Conservation (phyloP, 768 basidiomycete genomes). For the Cystofilobasidium ferigula region DNA sequence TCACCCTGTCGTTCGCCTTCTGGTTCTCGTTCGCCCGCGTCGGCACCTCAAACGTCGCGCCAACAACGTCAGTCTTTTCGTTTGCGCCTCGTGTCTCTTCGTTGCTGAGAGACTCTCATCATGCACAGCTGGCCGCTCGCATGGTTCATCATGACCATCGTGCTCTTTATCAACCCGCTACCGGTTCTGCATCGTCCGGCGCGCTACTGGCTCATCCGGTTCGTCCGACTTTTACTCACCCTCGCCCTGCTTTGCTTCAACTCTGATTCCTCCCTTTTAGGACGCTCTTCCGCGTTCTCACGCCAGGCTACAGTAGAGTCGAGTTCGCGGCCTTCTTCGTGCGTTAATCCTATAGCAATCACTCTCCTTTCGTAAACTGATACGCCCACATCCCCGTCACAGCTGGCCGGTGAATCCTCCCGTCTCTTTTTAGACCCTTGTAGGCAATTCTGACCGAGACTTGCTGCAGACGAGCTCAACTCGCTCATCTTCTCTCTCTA, state of each 20-base stretch:
- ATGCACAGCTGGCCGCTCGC: constrained; percentile 40
- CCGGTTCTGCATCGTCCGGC: constrained; percentile 54
- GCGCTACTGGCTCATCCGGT: constrained; percentile 70
- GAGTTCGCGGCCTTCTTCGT: constrained; percentile 44
- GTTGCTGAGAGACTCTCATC: background rate
- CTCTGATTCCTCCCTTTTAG: background rate
- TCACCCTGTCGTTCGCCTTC: constrained; percentile 58
- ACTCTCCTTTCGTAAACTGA: too few species aligned
- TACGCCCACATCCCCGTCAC: too few species aligned
- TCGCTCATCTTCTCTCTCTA: constrained; percentile 27
- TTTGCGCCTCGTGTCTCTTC: background rate
- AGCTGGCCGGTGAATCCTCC: background rate
- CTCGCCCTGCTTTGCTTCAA: too few species aligned
- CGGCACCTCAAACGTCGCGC: constrained; percentile 47
- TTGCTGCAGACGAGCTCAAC: constrained; percentile 24
- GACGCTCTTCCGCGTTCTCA: constrained; percentile 18
- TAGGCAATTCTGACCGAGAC: background rate
- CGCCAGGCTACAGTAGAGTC: constrained; percentile 10
- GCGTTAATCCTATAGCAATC: constrained; percentile 22
- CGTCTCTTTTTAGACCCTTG: background rate
- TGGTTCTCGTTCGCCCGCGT: constrained; percentile 69
- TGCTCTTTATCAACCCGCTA: constrained; percentile 64
- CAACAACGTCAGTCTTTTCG: constrained; percentile 46
- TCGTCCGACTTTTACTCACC: constrained; percentile 24
- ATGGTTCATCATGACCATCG: constrained; percentile 58